Evolutionary conservation across 441 rosid species (phyloP).

Genomic region (Syzygium malaccense): DNA sequence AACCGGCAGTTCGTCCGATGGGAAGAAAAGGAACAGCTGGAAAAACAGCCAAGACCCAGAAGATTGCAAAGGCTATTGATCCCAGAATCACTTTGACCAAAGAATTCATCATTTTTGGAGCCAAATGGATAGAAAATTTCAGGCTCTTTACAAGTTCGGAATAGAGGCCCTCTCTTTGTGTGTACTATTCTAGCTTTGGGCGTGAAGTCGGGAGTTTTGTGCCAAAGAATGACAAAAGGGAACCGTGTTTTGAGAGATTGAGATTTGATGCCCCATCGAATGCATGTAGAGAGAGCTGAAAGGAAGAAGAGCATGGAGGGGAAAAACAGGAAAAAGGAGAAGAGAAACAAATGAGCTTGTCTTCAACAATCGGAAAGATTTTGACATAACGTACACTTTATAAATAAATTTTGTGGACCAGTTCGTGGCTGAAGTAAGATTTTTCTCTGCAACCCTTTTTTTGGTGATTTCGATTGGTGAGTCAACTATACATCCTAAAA

Average conservation of each 20-base stretch:
- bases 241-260: background rate
- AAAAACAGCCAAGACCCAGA: slow-evolving; percentile 84
- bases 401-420: background rate
- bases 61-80: slow-evolving; percentile 54
- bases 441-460: background rate
- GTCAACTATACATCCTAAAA: background rate
- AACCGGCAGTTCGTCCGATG: slow-evolving; percentile 82
- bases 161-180: background rate
- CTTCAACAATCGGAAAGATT: background rate
- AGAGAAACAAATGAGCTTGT: background rate
- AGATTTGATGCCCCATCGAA: background rate
- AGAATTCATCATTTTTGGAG: slow-evolving; percentile 26
- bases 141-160: background rate
- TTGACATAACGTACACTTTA: background rate
- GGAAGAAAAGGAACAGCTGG: slow-evolving; percentile 74
- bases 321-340: background rate
- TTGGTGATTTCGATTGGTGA: background rate
- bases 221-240: background rate
- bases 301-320: background rate
- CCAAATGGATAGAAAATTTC: background rate
- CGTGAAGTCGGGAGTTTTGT: background rate
- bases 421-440: background rate
- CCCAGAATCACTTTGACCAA: slow-evolving; percentile 45
- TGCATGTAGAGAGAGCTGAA: background rate
- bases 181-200: background rate